Evolutionary conservation across 768 basidiomycete species (phyloP).

Genomic region (Xerocomellus chrysenteron): DNA sequence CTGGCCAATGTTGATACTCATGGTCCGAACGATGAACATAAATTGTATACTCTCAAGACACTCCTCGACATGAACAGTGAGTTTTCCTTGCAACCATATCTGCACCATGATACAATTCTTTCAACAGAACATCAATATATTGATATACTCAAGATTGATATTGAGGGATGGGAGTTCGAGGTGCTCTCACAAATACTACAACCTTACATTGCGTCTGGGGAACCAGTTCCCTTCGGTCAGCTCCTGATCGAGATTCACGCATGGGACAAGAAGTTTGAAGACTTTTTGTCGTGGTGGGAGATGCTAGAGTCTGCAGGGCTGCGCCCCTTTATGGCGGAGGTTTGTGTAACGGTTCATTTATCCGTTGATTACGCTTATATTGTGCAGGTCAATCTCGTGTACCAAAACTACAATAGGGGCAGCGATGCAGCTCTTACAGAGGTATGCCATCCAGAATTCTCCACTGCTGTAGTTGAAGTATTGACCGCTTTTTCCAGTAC

Average conservation of each 20-base stretch:
- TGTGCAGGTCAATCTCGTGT: constrained; percentile 54
- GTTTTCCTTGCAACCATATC: constrained; percentile 3
- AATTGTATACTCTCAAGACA: constrained; percentile 45
- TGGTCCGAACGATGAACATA: constrained; percentile 30
- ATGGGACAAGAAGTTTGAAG: constrained; percentile 35
- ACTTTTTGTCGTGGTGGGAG: constrained; percentile 46
- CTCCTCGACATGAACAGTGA: constrained; percentile 45
- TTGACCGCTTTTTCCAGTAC: constrained; percentile 35
- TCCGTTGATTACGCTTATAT: constrained; percentile 1
- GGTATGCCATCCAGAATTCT: constrained; percentile 29
- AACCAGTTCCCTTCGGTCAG: constrained; percentile 47
- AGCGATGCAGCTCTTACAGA: constrained; percentile 49
- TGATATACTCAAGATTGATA: constrained; percentile 45
- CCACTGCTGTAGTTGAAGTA: background rate
- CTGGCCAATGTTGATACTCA: constrained; percentile 41
- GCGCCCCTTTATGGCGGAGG: constrained; percentile 47
- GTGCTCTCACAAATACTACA: constrained; percentile 41
- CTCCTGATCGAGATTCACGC: constrained; percentile 47
- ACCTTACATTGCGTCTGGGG: constrained; percentile 35
- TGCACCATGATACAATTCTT: background rate
- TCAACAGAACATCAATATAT: constrained; percentile 36
- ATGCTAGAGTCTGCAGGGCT: constrained; percentile 46
- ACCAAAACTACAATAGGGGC: constrained; percentile 54
- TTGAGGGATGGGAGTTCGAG: constrained; percentile 50
- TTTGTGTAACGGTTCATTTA: constrained; percentile 4